Conservation (phyloP, 2,329 filamentous ascomycete genomes). For the Aspergillus ochraceoroseus region DNA sequence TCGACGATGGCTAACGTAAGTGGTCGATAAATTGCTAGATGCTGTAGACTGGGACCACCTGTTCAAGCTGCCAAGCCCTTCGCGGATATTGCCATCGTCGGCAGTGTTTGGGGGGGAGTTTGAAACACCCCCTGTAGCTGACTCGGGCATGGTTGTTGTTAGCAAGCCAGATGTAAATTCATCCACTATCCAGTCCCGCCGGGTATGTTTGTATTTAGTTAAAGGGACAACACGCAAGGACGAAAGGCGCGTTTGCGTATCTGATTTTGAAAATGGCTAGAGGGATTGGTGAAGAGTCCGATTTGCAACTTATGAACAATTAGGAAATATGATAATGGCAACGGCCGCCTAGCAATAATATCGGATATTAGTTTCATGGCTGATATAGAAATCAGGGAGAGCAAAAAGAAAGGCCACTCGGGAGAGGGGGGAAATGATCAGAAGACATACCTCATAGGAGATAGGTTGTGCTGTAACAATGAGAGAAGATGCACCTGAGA, state of each 20-base stretch:
- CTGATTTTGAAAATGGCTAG: neutral
- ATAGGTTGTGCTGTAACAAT: neutral
- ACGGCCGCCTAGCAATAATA: neutral
- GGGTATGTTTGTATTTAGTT: too few species aligned
- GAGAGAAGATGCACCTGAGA: neutral
- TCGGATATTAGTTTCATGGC: neutral
- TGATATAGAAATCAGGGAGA: neutral
- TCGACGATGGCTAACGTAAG: slow-evolving; percentile 23
- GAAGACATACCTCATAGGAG: slow-evolving; percentile 9
- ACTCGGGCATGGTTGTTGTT: slow-evolving; percentile 9
- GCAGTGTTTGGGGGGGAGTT: slow-evolving; percentile 14
- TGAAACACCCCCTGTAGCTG: neutral
- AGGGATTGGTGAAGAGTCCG: neutral
- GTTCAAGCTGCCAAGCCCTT: slow-evolving; percentile 50
- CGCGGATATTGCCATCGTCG: slow-evolving; percentile 32
- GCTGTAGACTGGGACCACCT: slow-evolving; percentile 57
- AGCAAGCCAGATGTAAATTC: slow-evolving; percentile 3
- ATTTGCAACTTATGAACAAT: neutral
- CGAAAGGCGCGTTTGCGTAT: neutral
- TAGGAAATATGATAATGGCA: neutral
- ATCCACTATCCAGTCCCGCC: too few species aligned
- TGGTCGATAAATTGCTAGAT: slow-evolving; percentile 41
- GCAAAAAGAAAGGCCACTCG: too few species aligned
- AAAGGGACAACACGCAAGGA: too few species aligned
- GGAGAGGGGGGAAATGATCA: neutral